Percentiles rank a stretch among this genome's conserved stretches.
Conservation (phyloP, 2,329 filamentous ascomycete genomes). For the Epichloe amarillans region DNA sequence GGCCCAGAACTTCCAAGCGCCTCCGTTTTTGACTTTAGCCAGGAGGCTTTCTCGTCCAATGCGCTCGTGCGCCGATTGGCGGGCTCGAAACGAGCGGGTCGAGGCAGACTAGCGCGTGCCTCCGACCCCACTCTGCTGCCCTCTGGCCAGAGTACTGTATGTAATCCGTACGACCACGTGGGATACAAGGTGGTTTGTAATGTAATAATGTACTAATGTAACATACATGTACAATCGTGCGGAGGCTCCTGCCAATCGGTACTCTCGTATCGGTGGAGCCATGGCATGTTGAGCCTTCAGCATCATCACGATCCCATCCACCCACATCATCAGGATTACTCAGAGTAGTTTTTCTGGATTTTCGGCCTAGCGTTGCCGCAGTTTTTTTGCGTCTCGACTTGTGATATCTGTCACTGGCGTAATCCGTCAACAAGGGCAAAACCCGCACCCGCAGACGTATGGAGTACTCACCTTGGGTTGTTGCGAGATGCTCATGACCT, state of each 20-base stretch:
- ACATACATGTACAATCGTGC: too few species aligned
- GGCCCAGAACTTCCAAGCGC: background rate
- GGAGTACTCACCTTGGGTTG: background rate
- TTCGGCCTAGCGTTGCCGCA: too few species aligned
- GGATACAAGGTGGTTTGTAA: background rate
- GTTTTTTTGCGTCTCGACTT: too few species aligned
- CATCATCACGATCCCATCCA: too few species aligned
- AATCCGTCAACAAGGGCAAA: too few species aligned
- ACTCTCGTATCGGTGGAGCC: too few species aligned
- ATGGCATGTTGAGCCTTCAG: too few species aligned
- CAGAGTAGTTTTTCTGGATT: too few species aligned
- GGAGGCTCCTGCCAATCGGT: too few species aligned
- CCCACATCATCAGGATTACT: too few species aligned
- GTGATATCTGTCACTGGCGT: background rate
- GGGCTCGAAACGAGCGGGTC: background rate
- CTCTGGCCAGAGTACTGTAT: background rate
- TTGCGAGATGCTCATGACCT: too few species aligned
- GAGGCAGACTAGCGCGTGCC: background rate
- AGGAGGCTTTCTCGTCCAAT: constrained; percentile 5
- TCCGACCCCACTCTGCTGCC: background rate
- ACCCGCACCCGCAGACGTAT: too few species aligned
- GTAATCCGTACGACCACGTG: background rate
- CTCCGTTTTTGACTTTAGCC: constrained; percentile 1
- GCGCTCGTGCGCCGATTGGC: constrained; percentile 12
- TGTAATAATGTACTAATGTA: background rate